Base-by-base conservation (phyloP, 441 rosid genomes). In the Mallotus japonicus region DNA sequence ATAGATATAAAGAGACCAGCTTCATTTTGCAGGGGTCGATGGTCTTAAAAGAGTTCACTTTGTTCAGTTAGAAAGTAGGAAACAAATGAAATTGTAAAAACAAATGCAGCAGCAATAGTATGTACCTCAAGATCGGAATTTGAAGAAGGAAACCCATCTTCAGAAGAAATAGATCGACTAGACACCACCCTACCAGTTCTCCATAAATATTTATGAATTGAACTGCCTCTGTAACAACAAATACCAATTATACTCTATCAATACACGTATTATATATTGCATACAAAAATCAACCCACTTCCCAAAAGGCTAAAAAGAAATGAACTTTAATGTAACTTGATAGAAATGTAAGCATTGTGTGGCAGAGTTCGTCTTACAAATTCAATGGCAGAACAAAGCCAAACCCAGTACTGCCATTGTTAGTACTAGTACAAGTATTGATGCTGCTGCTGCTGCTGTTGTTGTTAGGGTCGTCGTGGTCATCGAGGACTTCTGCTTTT, bases 401-500 rank as follows among this genome's bases (percentile, higher is more conserved):
- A 47, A 86, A 67, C 49, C 68, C 71, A 47, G 47, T 66, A 62
- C 66, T 74, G 34, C 77, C 77, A 67, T 73, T 54, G 82, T 69
- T 54, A 14, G n/a, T 67, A 62, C n/a, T 62, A 61, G 42, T 16
- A 69, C 8, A 7, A 40, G 65, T 63, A 64, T 44, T 10, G 3
- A 32, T 37, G 6, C 40, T 37, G 40, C 40, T 37, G 40, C 79
- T 8, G 64, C 57, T 76, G 6, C 10, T 65, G 51, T 54, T 78
- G 37, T 80, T 80, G 11, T 59, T 50, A 67, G 20, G 51, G 66
- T 67, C 72, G 67, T 67, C 72, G 51, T 55, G 77, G 73, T 88
- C 97, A 54, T 83, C 92, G 37, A 86, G 82, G 75, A 87, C 87
- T 87, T 83, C 90, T 7, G 95, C 77, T 84, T 86, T 89, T 65